Base-by-base conservation (phyloP, 2,329 filamentous ascomycete genomes). In the Arachnomyces sp. region DNA sequence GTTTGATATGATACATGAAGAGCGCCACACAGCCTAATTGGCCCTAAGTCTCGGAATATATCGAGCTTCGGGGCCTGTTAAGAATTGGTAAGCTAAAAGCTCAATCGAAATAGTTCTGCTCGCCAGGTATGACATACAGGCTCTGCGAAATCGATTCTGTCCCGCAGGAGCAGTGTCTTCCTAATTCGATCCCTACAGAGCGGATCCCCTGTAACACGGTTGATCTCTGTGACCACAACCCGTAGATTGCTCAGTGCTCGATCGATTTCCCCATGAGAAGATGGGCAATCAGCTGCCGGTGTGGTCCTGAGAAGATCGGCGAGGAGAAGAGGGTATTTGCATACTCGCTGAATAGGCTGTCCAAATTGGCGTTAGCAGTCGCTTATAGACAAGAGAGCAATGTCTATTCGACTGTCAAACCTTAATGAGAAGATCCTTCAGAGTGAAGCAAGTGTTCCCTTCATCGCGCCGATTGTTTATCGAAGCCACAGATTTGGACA, bases 381-480 rank as follows among this genome's bases (percentile, higher is more conserved):
- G 11, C 12, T 28, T 39, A 41, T 50, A 46, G 46, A 31, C 15
- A 31, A 28, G 3, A 13, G 14, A 36, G 30, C 6, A 15, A 40
- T 32, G 31, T 14, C 11, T 37, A 14, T 15, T 18, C 25, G 21
- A 5, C 28, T 25, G 28, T 35, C 61, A 48, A 52, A 86, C 88
- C 77, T 96, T 96, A 50, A 95, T 88, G 40, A 96, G 72, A 4
- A 96, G 72, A 62, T 96, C 92, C 36, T 81, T 78, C 48, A 95
- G 77, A 1, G 84, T 88, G 48, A 94, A 67, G 2, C 86, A 84
- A 55, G 87, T 93, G 53, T 77, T 86, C 21, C 74, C 72, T 40
- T 78, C 73, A 12, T 77, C 72, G 25, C 73, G 69, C 38, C 77
- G 73, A 43, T 72, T 77, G 43, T 82, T 81, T n/a, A 77, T 71